phyloP scores from a whole-genome alignment of 2,329 filamentous ascomycete species.

The Phyllachora maydis region DNA sequence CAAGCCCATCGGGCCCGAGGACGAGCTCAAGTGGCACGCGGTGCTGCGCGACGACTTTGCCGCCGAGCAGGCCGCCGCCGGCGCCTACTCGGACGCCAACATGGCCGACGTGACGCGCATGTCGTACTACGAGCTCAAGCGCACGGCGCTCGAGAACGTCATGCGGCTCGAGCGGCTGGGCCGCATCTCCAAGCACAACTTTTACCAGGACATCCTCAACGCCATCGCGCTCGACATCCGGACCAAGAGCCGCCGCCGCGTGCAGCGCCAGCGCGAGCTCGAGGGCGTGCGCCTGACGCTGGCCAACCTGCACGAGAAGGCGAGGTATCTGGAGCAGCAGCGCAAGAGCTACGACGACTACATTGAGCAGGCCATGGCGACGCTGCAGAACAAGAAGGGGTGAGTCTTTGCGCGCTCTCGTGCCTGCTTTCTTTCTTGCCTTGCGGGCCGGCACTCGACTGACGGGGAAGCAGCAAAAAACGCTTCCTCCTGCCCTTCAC shows the following conservation, averaged over 20 bases:
- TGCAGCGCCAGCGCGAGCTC: constrained; percentile 79
- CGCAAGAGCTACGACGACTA: constrained; percentile 98
- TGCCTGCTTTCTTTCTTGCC: no score
- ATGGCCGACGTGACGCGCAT: constrained; percentile 78
- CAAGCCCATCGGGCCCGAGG: constrained; percentile 68
- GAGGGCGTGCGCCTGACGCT: constrained; percentile 66
- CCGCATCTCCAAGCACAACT: constrained; percentile 73
- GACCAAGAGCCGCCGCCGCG: constrained; percentile 80
- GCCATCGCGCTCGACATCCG: constrained; percentile 92
- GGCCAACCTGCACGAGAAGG: constrained; percentile 62
- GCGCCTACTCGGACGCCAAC: constrained; percentile 78
- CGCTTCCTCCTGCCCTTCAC: constrained; percentile 90
- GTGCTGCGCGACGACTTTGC: constrained; percentile 68
- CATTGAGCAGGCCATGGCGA: constrained; percentile 95
- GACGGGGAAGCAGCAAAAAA: constrained; percentile 58
- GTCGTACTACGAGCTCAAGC: constrained; percentile 82
- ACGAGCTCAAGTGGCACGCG: constrained; percentile 72
- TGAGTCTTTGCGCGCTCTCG: constrained; percentile 16
- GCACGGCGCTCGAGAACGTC: constrained; percentile 83
- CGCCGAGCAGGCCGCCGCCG: constrained; percentile 45
- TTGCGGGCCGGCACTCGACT: no score
- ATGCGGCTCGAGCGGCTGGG: constrained; percentile 72
- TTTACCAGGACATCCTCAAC: constrained; percentile 96
- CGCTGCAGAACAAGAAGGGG: constrained; percentile 90
- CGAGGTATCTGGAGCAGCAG: constrained; percentile 81